phyloP scores from a whole-genome alignment of 1,284 basidiomycete genomes.

The Malassezia sp. region DNA sequence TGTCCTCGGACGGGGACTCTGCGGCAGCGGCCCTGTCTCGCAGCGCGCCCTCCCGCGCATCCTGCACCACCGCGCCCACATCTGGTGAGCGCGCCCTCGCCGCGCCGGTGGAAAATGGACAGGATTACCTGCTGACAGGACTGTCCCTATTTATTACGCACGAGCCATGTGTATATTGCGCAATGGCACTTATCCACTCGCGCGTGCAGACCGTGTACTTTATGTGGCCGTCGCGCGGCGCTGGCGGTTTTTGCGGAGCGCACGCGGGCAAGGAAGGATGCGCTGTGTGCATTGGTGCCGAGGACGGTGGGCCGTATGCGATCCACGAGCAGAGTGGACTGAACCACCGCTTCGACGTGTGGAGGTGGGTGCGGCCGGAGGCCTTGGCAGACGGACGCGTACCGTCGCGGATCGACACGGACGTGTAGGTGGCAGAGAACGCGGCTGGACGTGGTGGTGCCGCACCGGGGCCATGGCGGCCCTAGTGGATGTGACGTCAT shows the following conservation, averaged over 20 bases:
- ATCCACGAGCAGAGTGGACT: constrained; percentile 48
- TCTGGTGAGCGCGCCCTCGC: not conserved
- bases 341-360: constrained; percentile 48
- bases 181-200: constrained; percentile 42
- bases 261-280: constrained; percentile 1
- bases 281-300: constrained; percentile 15
- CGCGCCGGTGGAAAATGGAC: too few relatives aligned
- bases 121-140: constrained; percentile 40
- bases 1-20: too few relatives aligned
- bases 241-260: constrained; percentile 37
- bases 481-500: too few relatives aligned
- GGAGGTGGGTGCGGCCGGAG: constrained; percentile 34
- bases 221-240: constrained; percentile 26
- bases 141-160: constrained; percentile 37
- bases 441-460: too few relatives aligned
- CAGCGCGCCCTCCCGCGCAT: too few relatives aligned
- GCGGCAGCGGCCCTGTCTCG: too few relatives aligned
- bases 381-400: not conserved
- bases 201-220: constrained; percentile 35
- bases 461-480: too few relatives aligned
- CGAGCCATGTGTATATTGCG: constrained; percentile 43
- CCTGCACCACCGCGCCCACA: not conserved
- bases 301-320: constrained; percentile 39
- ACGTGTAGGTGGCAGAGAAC: too few relatives aligned
- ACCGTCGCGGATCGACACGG: too few relatives aligned